These are phyloP conservation scores for Coemansia sp. DNA, from an alignment of 192 early-diverging fungal species.

Conservation along the genomic window DNA sequence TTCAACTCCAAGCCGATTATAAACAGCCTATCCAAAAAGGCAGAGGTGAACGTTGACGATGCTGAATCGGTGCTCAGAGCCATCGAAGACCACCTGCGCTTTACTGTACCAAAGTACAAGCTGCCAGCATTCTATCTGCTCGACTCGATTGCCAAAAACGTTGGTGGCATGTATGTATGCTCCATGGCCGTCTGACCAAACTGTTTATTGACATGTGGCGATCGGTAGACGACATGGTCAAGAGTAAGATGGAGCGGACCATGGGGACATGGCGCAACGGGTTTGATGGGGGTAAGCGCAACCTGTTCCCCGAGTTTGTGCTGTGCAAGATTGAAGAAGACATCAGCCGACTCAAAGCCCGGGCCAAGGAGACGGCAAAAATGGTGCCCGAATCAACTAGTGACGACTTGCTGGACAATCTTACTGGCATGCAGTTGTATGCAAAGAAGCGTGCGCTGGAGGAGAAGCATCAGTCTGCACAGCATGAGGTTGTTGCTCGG, in stretches of 20 bases:
- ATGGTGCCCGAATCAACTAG: slow-evolving; percentile 12
- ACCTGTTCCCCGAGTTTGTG: slow-evolving; percentile 51
- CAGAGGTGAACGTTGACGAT: slow-evolving; percentile 66
- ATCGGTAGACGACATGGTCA: slow-evolving; percentile 63
- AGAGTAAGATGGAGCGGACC: slow-evolving; percentile 71
- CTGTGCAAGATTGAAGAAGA: slow-evolving; percentile 49
- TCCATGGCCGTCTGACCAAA: slow-evolving; percentile 70
- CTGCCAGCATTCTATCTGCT: slow-evolving; percentile 88
- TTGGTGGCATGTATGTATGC: slow-evolving; percentile 78
- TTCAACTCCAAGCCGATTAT: slow-evolving; percentile 95
- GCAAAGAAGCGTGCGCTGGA: slow-evolving; percentile 42
- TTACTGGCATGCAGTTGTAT: slow-evolving; percentile 41
- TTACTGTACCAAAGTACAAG: slow-evolving; percentile 56
- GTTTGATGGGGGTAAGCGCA: slow-evolving; percentile 44
- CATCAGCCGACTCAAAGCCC: slow-evolving; percentile 26
- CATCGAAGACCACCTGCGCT: slow-evolving; percentile 58
- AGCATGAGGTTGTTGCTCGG: slow-evolving; percentile 29
- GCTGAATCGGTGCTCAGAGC: slow-evolving; percentile 75
- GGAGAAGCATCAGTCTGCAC: slow-evolving; percentile 22
- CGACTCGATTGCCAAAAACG: slow-evolving; percentile 96
- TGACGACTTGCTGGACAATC: slow-evolving; percentile 34
- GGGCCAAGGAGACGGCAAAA: slow-evolving; percentile 13
- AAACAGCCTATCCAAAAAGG: slow-evolving; percentile 82
- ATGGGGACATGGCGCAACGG: slow-evolving; percentile 81
- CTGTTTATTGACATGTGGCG: slow-evolving; percentile 77